phyloP scores from a whole-genome alignment of 1,284 basidiomycete species.

The Ganoderma multipileum region DNA sequence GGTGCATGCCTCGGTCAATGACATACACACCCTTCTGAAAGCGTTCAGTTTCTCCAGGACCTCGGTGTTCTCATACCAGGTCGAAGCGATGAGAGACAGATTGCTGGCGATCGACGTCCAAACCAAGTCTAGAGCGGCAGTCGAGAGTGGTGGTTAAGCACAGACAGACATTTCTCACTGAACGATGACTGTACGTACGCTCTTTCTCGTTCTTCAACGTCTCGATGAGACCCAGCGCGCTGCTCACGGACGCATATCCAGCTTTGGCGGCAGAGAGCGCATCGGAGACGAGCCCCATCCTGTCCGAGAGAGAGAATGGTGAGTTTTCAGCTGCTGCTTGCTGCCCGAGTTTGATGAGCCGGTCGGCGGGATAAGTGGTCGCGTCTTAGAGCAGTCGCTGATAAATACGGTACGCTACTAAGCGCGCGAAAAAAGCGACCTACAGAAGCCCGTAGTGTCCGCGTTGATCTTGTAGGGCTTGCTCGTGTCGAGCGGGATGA shows the following conservation, averaged over 20 bases:
- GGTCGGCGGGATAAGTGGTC: constrained; percentile 86
- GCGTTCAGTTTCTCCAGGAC: constrained; percentile 68
- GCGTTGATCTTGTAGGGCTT: constrained; percentile 90
- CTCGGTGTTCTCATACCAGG: constrained; percentile 87
- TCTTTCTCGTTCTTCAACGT: constrained; percentile 77
- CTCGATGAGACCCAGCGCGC: constrained; percentile 77
- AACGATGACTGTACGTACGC: constrained; percentile 52
- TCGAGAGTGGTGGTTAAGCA: background rate
- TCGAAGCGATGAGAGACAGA: constrained; percentile 63
- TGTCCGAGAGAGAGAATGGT: constrained; percentile 83
- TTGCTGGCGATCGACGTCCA: constrained; percentile 71
- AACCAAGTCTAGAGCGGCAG: constrained; percentile 63
- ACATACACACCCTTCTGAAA: constrained; percentile 66
- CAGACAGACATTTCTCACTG: background rate
- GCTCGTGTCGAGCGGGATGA: constrained; percentile 72
- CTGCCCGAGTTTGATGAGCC: constrained; percentile 79
- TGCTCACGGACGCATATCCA: constrained; percentile 80
- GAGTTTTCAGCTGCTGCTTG: constrained; percentile 76
- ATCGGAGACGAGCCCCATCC: constrained; percentile 87
- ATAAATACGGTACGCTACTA: constrained; percentile 4
- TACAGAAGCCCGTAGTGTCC: constrained; percentile 89
- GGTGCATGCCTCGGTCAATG: background rate
- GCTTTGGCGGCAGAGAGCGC: constrained; percentile 83
- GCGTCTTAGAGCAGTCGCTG: constrained; percentile 64
- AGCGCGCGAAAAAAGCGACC: constrained; percentile 39